Base-by-base conservation (phyloP, 768 basidiomycete species). In the Russula sp. region DNA sequence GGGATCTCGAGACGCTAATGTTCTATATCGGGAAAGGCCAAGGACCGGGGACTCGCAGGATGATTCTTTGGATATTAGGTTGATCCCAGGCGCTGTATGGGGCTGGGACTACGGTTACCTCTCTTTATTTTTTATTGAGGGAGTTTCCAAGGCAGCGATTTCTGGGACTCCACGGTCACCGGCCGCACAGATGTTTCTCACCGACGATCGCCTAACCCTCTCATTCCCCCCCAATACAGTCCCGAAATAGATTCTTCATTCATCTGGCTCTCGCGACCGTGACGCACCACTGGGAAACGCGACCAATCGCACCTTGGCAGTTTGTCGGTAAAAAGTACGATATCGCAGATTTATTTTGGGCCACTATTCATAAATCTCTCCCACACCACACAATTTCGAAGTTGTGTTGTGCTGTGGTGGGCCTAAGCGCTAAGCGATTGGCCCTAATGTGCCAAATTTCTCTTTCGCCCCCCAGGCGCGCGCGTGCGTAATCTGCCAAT, bases 101-200 rank as follows among this genome's bases (percentile, higher is more conserved):
- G 13, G 1, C 29, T 47, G 46, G 25, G 13, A 13, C 25, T 25
- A 13, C 51, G 22, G 42, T 36, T 29, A n/a, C n/a, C n/a, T n/a
- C n/a, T n/a, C n/a, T n/a, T n/a, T n/a, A 36, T n/a, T n/a, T 49
- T n/a, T 55, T 38, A 55, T 55, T 25, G 47, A 25, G 54, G n/a
- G n/a, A 42, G 55, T 46, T 38, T 52, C 50, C 61, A 55, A 58
- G 61, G 49, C 13, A 46, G 61, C 60, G 41, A 47, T n/a, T n/a
- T n/a, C n/a, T 41, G 50, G 20, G 9, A 52, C n/a, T 16, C 29
- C 43, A 53, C 36, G 9, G 18, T 25, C 22, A 53, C 43, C 41
- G 4, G 34, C 11, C 34, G 22, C 43, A 7, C 43, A 7, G 41
- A 20, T 38, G 22, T 48, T 48, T 20, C 48, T 46, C 42, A 18